phyloP scores from a whole-genome alignment of 495 filamentous ascomycete genomes.

The Aspergillus mulundensis region DNA sequence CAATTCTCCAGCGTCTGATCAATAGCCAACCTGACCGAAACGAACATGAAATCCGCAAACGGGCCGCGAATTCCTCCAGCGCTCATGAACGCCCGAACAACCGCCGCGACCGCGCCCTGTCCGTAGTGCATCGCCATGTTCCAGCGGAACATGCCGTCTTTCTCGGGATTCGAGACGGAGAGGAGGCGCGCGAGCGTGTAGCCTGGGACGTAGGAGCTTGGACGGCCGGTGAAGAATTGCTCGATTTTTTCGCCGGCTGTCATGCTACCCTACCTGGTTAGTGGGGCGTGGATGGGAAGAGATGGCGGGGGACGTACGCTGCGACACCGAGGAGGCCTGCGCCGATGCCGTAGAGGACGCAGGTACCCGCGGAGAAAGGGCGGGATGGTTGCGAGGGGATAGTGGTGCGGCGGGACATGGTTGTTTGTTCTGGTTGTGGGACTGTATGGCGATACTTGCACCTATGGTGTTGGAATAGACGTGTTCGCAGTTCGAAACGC shows the following conservation, averaged over 20 bases:
- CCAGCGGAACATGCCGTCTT: background rate
- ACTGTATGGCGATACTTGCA: too few relatives aligned
- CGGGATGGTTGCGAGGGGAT: background rate
- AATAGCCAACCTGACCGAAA: background rate
- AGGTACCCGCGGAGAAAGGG: background rate
- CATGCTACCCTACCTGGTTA: background rate
- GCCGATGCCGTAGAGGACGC: slow-evolving; percentile 3
- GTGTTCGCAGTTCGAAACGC: too few relatives aligned
- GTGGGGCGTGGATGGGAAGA: too few relatives aligned
- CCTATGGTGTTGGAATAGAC: too few relatives aligned
- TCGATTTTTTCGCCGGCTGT: slow-evolving; percentile 1
- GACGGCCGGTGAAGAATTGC: slow-evolving; percentile 4
- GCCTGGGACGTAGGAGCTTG: slow-evolving; percentile 5
- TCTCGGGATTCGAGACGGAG: background rate
- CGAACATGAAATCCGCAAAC: slow-evolving; percentile 7
- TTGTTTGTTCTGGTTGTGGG: too few relatives aligned
- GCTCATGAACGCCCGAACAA: slow-evolving; percentile 2
- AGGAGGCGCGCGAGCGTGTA: slow-evolving; percentile 3
- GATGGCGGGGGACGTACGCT: background rate
- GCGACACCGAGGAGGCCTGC: slow-evolving; percentile 1
- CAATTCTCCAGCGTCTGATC: slow-evolving; percentile 6
- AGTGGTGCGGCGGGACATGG: slow-evolving; percentile 5
- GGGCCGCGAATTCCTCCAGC: background rate
- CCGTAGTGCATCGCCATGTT: slow-evolving; percentile 9
- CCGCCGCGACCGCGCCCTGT: slow-evolving; percentile 2